These are phyloP conservation scores for Hygrocybe punicea DNA, from an alignment of 768 basidiomycete species.

Conservation along the genomic window DNA sequence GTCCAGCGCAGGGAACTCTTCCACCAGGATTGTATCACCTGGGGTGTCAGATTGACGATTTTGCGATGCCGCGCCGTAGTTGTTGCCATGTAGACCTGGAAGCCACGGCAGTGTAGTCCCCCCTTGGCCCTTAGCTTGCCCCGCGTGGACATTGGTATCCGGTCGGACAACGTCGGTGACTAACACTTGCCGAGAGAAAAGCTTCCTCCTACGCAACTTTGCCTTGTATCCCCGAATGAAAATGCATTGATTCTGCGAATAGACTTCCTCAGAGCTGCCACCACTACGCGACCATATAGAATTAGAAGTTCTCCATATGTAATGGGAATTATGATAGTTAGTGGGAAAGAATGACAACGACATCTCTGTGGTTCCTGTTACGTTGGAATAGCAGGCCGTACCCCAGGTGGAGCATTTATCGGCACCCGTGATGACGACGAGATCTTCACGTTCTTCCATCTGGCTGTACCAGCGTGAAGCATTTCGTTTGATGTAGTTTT, in stretches of 20 bases:
- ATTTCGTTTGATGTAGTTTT: neutral
- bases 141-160: neutral
- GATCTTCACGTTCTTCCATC: conserved; percentile 13
- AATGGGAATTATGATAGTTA: neutral
- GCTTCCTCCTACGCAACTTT: neutral
- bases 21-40: neutral
- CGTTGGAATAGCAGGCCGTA: neutral
- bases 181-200: neutral
- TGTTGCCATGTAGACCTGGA: neutral
- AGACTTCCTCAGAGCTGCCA: neutral
- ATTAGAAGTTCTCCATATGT: neutral
- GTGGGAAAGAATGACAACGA: neutral
- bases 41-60: neutral
- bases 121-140: neutral
- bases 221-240: conserved; percentile 11
- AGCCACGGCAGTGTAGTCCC: neutral
- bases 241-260: conserved; percentile 5
- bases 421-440: conserved; percentile 20
- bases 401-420: conserved; percentile 21
- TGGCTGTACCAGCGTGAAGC: neutral
- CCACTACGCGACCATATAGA: conserved; percentile 10
- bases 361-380: neutral
- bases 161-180: neutral
- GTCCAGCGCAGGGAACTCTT: neutral
- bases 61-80: neutral